Conservation (phyloP, 306 rosid genomes). For the Quercus engelmannii region DNA sequence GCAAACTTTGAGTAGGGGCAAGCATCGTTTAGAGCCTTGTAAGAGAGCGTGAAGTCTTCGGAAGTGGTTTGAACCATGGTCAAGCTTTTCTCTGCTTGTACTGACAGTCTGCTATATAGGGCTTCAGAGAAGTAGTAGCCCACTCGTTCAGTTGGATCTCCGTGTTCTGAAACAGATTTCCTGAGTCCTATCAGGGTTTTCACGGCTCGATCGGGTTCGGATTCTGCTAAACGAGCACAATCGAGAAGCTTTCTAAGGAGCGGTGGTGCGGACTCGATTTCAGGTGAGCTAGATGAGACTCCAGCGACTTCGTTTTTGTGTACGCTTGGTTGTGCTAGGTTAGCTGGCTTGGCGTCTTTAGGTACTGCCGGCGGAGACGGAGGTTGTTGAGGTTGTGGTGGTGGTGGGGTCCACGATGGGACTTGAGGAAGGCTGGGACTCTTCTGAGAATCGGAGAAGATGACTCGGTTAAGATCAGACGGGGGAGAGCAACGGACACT, state of each 20-base stretch:
- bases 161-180: slow-evolving; percentile 62
- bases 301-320: slow-evolving; percentile 20
- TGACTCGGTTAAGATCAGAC: slow-evolving; percentile 66
- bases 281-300: slow-evolving; percentile 38
- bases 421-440: slow-evolving; percentile 21
- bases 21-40: slow-evolving; percentile 86
- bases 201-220: slow-evolving; percentile 59
- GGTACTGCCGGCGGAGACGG: slow-evolving; percentile 22
- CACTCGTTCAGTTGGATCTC: slow-evolving; percentile 76
- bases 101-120: slow-evolving; percentile 36
- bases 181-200: slow-evolving; percentile 48
- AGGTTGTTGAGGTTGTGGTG: slow-evolving; percentile 26
- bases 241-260: slow-evolving; percentile 61
- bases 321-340: slow-evolving; percentile 2
- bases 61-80: slow-evolving; percentile 24
- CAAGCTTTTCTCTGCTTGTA: slow-evolving; percentile 12
- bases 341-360: slow-evolving; percentile 28
- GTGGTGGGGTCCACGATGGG: slow-evolving; percentile 41
- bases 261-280: slow-evolving; percentile 56
- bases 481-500: slow-evolving; percentile 43
- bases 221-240: slow-evolving; percentile 50
- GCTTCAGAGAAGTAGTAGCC: slow-evolving; percentile 69
- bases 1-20: slow-evolving; percentile 95
- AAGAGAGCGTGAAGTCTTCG: slow-evolving; percentile 68
- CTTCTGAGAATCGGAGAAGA: slow-evolving; percentile 46